Base-by-base conservation (phyloP, 2,329 filamentous ascomycete species). In the Hirsutella thompsonii region DNA sequence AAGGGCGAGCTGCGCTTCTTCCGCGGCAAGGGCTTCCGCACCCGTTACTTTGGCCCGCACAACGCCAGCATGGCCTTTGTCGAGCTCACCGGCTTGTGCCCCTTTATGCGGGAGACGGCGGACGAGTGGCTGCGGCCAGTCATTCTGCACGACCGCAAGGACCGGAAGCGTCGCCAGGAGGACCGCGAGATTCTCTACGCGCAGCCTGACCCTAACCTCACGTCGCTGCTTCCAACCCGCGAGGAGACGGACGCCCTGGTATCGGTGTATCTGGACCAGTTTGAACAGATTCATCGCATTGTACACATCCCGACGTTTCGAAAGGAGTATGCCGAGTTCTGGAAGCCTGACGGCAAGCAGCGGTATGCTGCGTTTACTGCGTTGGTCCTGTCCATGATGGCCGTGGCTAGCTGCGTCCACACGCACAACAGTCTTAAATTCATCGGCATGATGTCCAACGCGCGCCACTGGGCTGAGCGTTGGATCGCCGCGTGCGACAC, bases 71-170 rank as follows among this genome's bases (percentile, higher is more conserved):
- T 76, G 58, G 74, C 74, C 10, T 74, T 78, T 50, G 68, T 70
- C 38, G 72, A 76, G 61, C 60, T 74, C 49, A 69, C 70, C 2
- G 74, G 74, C 2, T 62, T 79, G 36, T 72, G 67, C 36, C 69
- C 72, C 13, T 78, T 78, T 44, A 78, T 79, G 74, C 71, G 69
- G 47, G 73, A 78, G 58, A 77, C 73, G 1, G 72, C 74, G 9
- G 71, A 76, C 40, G 72, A 77, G 52, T 77, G 74, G 72, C 63
- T 79, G 41, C 66, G 69, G 39, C 74, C 74, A 8, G 67, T 77
- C 36, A 72, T 74, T 30, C 64, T 75, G 20, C 69, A 73, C 46
- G 61, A 68, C 34, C 63, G 64, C 47, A 76, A 78, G 57, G 72
- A 78, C 49, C 68, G 73, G 38, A 64, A 64, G 51, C 68, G 69